Base-by-base conservation (phyloP, 805 yeast species). In the Candida sonorensis region DNA sequence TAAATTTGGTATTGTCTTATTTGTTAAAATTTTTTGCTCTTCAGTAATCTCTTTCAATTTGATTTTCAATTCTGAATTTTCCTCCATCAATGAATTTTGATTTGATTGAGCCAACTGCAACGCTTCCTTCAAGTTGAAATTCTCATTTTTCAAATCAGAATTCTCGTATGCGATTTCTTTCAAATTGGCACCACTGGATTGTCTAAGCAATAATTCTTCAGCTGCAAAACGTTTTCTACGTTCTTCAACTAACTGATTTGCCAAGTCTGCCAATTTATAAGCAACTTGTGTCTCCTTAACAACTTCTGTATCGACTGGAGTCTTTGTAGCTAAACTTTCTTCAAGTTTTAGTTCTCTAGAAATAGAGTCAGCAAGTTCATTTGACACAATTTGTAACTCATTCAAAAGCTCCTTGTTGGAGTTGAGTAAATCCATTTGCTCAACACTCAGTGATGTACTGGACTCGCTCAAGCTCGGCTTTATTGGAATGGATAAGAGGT, bases 351-450 rank as follows among this genome's bases (percentile, higher is more conserved):
- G 61, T 50, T 83, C 94, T 25, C 92, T 61, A 33, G 73, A 69
- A 28, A 82, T 79, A 0, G 88, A 77, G 16, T 73, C 73, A 0
- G 87, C 88, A 30, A 83, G 61, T 46, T 82, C 94, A 17, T 72
- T 69, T 1, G 88, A 77, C 1, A 83, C 78, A 16, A 81, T 47
- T 37, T 77, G 80, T 25, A 83, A 55, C 47, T 82, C 90, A 34
- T 69, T 66, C 44, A 80, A 62, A 24, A 82, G 53, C 17, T 67
- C 70, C 30, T 66, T 66, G 40, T 76, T 80, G 33, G 81, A 75
- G 22, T 64, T 71, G 60, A 81, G 63, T 7, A 81, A 60, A 2
- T 77, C 76, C 33, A 77, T 51, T 43, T 81, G 86, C 15, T 76
- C 81, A 24, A 75, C 67, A 2, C 77, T 66, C 32, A 78, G 68